phyloP scores from a whole-genome alignment of 176 grass and related monocot species.

The Saccharum spontaneum region DNA sequence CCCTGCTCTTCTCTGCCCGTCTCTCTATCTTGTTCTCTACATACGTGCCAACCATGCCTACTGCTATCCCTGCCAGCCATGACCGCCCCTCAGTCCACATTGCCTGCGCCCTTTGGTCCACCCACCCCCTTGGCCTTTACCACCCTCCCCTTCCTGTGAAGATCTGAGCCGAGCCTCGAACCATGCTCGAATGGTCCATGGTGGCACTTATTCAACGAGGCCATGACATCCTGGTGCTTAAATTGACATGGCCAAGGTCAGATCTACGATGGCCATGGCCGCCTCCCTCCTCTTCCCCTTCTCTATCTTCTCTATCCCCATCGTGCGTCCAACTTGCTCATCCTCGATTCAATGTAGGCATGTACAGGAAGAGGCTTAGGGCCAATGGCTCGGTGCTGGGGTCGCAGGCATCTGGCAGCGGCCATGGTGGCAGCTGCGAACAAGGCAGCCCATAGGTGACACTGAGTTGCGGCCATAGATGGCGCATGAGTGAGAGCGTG shows the following conservation, averaged over 20 bases:
- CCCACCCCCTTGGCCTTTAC: too few relatives aligned
- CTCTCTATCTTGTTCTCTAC: background rate
- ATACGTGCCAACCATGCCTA: background rate
- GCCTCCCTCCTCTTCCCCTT: too few relatives aligned
- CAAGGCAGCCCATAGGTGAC: too few relatives aligned
- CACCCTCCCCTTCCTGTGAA: background rate
- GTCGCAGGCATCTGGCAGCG: too few relatives aligned
- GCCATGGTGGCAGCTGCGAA: too few relatives aligned
- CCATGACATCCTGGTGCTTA: too few relatives aligned
- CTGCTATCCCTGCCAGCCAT: background rate
- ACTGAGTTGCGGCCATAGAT: background rate
- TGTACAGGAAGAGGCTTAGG: too few relatives aligned
- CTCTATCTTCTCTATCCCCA: too few relatives aligned
- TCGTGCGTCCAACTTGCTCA: too few relatives aligned
- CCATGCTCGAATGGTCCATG: background rate
- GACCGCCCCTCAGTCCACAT: background rate
- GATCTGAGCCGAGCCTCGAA: background rate
- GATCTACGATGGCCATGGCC: background rate
- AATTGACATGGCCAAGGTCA: background rate
- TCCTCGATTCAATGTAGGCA: too few relatives aligned
- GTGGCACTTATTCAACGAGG: background rate
- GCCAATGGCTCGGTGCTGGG: too few relatives aligned
- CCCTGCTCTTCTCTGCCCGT: background rate
- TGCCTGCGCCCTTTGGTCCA: background rate
- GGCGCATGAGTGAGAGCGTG: too few relatives aligned